phyloP scores from a whole-genome alignment of 129 eudicot species.

The Smallanthus sonchifolius region DNA sequence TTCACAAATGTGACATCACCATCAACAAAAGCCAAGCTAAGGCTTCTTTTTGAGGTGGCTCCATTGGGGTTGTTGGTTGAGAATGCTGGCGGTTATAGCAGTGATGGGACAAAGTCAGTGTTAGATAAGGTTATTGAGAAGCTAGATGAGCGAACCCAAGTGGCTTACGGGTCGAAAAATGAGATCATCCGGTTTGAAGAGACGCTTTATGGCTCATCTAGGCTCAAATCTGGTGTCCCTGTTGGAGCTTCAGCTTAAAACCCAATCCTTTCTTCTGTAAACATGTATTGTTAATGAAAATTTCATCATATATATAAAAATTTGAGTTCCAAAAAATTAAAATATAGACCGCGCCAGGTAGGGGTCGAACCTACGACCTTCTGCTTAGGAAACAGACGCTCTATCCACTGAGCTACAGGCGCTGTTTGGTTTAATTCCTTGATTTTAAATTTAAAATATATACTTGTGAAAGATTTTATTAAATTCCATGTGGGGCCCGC shows the following conservation, averaged over 20 bases:
- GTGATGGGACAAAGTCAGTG: conserved; percentile 86
- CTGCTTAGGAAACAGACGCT: conserved; percentile 99
- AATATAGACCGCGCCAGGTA: conserved; percentile 70
- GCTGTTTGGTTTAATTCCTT: neutral
- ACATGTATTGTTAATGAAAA: conserved; percentile 23
- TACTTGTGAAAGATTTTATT: neutral
- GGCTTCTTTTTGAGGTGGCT: conserved; percentile 95
- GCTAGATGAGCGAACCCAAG: conserved; percentile 95
- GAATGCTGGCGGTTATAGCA: conserved; percentile 93
- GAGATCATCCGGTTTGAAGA: conserved; percentile 97
- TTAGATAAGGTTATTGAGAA: conserved; percentile 68
- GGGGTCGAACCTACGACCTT: conserved; percentile 99
- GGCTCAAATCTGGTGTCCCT: conserved; percentile 75
- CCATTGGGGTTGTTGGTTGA: conserved; percentile 91
- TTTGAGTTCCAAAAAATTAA: neutral
- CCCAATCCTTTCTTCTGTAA: conserved; percentile 19
- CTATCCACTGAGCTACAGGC: conserved; percentile 99
- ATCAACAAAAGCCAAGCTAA: conserved; percentile 85
- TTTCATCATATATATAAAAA: neutral
- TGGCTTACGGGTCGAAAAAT: conserved; percentile 87
- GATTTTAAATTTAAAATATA: neutral
- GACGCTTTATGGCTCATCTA: conserved; percentile 89
- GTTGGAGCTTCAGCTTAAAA: conserved; percentile 83
- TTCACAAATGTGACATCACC: conserved; percentile 92
- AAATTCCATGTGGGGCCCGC: neutral